A percentile compares a stretch with the other conserved stretches of the same genome.
Evolutionary conservation across 225 moss, liverwort and hornwort genomes (phyloP).

Genomic region (Takakia lepidozioides): DNA sequence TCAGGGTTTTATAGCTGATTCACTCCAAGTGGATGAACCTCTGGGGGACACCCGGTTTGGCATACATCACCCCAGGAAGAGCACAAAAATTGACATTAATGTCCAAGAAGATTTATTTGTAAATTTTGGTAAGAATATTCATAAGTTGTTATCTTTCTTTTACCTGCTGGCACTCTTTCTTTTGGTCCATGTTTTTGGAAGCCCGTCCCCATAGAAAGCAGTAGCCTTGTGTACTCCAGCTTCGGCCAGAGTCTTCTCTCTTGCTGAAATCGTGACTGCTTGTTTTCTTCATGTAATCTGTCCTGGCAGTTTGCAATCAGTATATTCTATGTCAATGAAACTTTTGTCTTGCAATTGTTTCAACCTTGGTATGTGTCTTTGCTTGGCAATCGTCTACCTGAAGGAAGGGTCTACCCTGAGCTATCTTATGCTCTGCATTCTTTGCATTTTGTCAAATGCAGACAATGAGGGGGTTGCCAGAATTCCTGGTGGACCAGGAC

Average conservation of each 20-base stretch:
- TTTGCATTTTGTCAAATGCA: conserved; percentile 9
- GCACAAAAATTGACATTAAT: conserved; percentile 73
- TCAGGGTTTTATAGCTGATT: too few relatives aligned
- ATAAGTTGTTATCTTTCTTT: background rate
- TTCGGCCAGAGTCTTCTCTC: background rate
- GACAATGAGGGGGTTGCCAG: conserved; percentile 58
- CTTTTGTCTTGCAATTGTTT: background rate
- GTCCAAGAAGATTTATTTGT: conserved; percentile 62
- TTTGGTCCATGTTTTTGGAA: background rate
- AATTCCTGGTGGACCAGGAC: conserved; percentile 51
- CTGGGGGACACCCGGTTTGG: conserved; percentile 61
- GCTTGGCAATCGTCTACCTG: too few relatives aligned
- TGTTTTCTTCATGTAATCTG: background rate
- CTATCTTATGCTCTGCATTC: background rate
- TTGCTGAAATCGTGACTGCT: too few relatives aligned
- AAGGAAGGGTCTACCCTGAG: too few relatives aligned
- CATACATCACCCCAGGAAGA: conserved; percentile 71
- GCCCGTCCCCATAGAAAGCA: background rate
- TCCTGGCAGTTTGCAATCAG: background rate
- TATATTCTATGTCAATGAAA: background rate
- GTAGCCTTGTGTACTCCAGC: background rate
- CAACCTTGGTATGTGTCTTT: background rate
- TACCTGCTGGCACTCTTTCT: background rate
- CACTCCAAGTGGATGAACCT: conserved; percentile 53
- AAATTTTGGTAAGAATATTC: conserved; percentile 38